phyloP scores from a whole-genome alignment of 352 stramenopile genomes.

The Pythium grandisporangium region DNA sequence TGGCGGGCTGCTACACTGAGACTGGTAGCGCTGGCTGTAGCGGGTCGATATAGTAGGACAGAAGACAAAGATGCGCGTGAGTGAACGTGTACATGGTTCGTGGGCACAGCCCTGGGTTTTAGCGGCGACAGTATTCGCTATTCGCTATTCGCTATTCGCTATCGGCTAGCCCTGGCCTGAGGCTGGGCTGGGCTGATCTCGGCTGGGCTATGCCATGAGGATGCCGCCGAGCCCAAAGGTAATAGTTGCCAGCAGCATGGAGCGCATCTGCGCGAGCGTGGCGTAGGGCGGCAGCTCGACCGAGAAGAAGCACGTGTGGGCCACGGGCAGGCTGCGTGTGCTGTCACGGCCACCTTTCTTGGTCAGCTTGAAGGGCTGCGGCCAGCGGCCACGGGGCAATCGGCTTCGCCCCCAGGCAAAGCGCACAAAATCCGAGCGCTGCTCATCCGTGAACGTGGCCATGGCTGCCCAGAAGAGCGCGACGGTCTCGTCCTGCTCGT shows the following conservation, averaged over 20 bases:
- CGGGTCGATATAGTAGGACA: background rate
- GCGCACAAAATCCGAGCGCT: slow-evolving; percentile 87
- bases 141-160: slow-evolving; percentile 1
- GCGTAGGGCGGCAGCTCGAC: slow-evolving; percentile 92
- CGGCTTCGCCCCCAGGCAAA: slow-evolving; percentile 93
- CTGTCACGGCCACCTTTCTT: slow-evolving; percentile 83
- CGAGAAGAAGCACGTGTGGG: slow-evolving; percentile 95
- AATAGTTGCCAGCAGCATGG: slow-evolving; percentile 90
- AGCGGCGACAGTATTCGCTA: background rate
- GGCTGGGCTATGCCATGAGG: slow-evolving; percentile 84
- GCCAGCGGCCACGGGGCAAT: slow-evolving; percentile 84
- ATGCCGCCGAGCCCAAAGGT: slow-evolving; percentile 90
- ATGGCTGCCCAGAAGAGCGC: slow-evolving; percentile 88
- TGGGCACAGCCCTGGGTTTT: background rate
- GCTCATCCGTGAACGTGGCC: slow-evolving; percentile 79
- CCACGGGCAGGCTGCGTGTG: slow-evolving; percentile 81
- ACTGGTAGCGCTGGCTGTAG: background rate
- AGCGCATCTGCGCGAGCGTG: slow-evolving; percentile 85
- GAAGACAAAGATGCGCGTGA: background rate
- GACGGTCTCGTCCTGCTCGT: slow-evolving; percentile 73
- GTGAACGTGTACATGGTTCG: no score
- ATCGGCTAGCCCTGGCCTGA: no score
- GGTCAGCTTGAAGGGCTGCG: slow-evolving; percentile 88
- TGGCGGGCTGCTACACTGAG: background rate
- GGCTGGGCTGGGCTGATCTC: no score